phyloP scores from a whole-genome alignment of 2,329 filamentous ascomycete species.

The Penicillium brevicompactum region DNA sequence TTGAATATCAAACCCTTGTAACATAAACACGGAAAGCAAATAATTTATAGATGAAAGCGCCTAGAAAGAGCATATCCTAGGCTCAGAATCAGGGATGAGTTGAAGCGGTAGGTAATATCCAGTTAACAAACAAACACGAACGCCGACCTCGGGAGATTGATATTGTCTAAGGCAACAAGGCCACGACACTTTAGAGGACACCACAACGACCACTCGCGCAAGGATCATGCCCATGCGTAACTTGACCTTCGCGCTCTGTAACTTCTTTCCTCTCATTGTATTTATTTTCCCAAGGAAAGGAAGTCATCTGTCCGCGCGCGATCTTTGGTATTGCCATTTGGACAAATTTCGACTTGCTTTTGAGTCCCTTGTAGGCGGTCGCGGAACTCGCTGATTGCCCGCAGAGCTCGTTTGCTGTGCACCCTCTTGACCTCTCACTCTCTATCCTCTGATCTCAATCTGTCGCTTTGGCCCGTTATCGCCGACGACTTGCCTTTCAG shows the following conservation, averaged over 20 bases:
- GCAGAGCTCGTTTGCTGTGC: conserved; percentile 11
- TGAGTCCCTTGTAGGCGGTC: conserved; percentile 7
- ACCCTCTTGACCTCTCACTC: background rate
- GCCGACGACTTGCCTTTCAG: background rate
- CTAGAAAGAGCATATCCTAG: too few species aligned
- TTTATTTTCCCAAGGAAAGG: background rate
- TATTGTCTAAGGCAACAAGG: background rate
- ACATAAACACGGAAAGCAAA: too few species aligned
- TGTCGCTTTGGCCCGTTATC: background rate
- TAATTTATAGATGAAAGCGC: too few species aligned
- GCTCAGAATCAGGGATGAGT: too few species aligned
- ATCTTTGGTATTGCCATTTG: background rate
- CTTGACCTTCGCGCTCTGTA: conserved; percentile 1
- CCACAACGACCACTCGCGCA: conserved; percentile 3
- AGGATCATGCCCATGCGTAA: conserved; percentile 5
- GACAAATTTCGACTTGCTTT: background rate
- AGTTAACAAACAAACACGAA: too few species aligned
- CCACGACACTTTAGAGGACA: background rate
- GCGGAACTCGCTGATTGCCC: conserved; percentile 17
- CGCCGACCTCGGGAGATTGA: too few species aligned
- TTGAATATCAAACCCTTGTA: too few species aligned
- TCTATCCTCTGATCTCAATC: background rate
- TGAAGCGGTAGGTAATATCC: too few species aligned
- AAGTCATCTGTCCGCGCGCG: background rate
- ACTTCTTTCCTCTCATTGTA: background rate